These are phyloP conservation scores for Saccharomyces hybrid DNA, from an alignment of 1,139 yeast genomes.

Conservation along the genomic window DNA sequence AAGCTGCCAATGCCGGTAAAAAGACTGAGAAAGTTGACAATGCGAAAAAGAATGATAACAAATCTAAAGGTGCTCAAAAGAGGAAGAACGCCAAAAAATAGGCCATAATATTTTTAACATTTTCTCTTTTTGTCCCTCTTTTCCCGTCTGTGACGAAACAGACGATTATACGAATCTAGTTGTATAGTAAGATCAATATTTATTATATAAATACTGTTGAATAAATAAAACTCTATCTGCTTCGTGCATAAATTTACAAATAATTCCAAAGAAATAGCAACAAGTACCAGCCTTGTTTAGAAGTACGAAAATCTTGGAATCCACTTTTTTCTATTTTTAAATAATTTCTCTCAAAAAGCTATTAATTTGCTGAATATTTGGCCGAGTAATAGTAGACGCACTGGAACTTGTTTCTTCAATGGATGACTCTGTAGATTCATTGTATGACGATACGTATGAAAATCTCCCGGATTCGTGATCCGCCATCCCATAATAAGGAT, in stretches of 20 bases:
- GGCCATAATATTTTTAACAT: not conserved
- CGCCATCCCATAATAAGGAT: not conserved
- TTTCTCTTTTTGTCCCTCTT: not conserved
- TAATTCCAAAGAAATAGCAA: not conserved
- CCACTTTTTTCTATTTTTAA: not conserved
- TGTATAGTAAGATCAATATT: not conserved
- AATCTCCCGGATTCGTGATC: not conserved
- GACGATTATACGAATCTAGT: not conserved
- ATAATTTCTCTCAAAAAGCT: not conserved
- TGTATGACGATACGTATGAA: not conserved
- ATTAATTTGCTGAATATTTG: not conserved
- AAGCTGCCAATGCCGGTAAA: conserved; percentile 6
- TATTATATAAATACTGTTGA: not conserved
- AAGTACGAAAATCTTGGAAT: not conserved
- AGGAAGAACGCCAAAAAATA: not conserved
- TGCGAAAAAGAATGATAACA: conserved; percentile 1
- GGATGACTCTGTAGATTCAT: not conserved
- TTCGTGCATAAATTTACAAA: not conserved
- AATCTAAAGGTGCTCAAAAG: not conserved
- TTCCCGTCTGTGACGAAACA: not conserved
- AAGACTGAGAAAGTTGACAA: conserved; percentile 6
- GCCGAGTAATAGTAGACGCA: not conserved
- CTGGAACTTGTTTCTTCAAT: not conserved
- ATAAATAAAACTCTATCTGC: not conserved
- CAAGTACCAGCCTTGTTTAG: not conserved